Conservation (phyloP, 768 basidiomycete genomes). For the Mycena crocata region DNA sequence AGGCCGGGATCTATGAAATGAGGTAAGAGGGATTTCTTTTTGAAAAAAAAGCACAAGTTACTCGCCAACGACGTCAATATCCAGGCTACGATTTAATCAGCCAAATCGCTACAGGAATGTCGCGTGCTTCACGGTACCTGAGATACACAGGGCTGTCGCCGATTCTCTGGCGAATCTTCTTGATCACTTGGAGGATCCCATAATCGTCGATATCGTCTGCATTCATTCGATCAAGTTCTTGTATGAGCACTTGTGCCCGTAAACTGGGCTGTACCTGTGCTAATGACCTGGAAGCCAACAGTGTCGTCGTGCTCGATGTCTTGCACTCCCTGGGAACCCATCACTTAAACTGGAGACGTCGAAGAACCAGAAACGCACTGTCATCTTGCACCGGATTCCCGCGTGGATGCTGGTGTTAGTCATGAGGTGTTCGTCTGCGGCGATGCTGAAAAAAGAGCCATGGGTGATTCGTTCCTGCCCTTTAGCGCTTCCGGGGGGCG, state of each 20-base stretch:
- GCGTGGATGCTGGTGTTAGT: constrained; percentile 74
- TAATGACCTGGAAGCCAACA: constrained; percentile 11
- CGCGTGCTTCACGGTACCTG: constrained; percentile 56
- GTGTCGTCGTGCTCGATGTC: constrained; percentile 15
- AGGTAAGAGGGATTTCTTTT: background rate
- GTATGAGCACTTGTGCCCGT: too few species aligned
- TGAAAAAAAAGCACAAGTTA: background rate
- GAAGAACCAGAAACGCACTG: background rate
- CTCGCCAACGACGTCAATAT: constrained; percentile 84
- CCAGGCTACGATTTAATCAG: constrained; percentile 54
- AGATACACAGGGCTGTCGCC: constrained; percentile 83
- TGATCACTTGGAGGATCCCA: constrained; percentile 75
- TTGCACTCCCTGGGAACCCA: constrained; percentile 1
- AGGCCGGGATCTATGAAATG: constrained; percentile 69
- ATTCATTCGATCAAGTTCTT: too few species aligned
- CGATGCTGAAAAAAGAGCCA: constrained; percentile 76
- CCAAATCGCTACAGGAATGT: background rate
- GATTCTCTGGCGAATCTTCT: constrained; percentile 76
- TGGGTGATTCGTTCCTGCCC: constrained; percentile 68
- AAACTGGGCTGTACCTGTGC: too few species aligned
- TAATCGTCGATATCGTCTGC: constrained; percentile 87
- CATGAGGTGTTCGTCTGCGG: constrained; percentile 69
- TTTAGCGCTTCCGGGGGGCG: constrained; percentile 47
- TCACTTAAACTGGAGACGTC: background rate
- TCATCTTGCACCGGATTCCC: constrained; percentile 60